Percentiles rank a stretch among this genome's conserved stretches.
Evolutionary conservation across 306 rosid genomes (phyloP).

Genomic region (Sindora glabra): DNA sequence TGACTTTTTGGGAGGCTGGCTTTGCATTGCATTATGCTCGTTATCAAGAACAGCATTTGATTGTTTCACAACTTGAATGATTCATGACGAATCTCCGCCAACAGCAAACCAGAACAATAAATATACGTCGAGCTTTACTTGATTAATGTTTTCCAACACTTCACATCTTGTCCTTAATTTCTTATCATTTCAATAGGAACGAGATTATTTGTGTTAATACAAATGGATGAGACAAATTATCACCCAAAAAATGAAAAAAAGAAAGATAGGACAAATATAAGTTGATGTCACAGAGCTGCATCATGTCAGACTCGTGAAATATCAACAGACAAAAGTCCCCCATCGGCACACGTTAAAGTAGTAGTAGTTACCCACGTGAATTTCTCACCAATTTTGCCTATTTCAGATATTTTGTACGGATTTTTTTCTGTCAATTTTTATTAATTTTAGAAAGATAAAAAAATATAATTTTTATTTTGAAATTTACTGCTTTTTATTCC

Average conservation of each 20-base stretch:
- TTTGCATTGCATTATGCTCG: constrained; percentile 9
- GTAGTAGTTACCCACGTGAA: too few species aligned
- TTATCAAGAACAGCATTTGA: not conserved
- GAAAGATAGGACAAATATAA: constrained; percentile 29
- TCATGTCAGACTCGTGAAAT: constrained; percentile 33
- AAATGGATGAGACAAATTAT: constrained; percentile 25
- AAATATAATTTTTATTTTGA: too few species aligned
- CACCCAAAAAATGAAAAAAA: too few species aligned
- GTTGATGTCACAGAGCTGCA: constrained; percentile 24
- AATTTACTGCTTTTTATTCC: too few species aligned
- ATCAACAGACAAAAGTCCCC: constrained; percentile 15
- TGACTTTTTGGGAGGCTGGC: constrained; percentile 14
- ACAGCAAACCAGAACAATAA: constrained; percentile 8
- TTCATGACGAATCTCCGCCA: constrained; percentile 17
- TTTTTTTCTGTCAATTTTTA: too few species aligned
- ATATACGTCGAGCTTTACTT: constrained; percentile 11
- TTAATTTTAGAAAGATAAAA: too few species aligned
- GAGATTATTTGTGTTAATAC: constrained; percentile 12
- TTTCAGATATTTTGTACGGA: too few species aligned
- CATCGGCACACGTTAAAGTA: too few species aligned
- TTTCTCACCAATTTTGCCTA: too few species aligned
- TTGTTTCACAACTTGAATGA: constrained; percentile 6
- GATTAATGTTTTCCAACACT: constrained; percentile 3
- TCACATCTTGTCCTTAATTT: constrained; percentile 28
- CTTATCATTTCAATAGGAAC: constrained; percentile 10